Base-by-base conservation (phyloP, 2,329 filamentous ascomycete species). In the Aspergillus pseudoglaucus region DNA sequence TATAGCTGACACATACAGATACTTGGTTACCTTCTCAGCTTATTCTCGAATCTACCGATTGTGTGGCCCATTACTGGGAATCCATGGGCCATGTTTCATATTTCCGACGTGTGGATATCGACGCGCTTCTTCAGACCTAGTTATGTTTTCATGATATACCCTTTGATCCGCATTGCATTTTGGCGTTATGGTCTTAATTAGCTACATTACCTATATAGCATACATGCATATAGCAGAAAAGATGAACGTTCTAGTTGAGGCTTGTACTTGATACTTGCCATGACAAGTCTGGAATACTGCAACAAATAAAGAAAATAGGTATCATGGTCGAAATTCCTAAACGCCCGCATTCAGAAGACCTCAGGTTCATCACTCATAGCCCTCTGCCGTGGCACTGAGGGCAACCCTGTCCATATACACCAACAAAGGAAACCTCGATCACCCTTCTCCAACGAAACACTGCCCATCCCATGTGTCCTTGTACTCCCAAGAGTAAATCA, bases 11-110 rank as follows among this genome's bases (percentile, higher is more conserved):
- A 12, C 10, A 30, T 10, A 8, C 18, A 67, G 58, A 65, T 44
- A 47, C 60, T 49, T 95, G 82, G 57, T 86, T 90, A 44, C 75
- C 83, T 2, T 85, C 84, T 1, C 82, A 90, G 55, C 75, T 96
- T 18, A 82, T 95, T 43, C 75, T 96, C 32, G 77, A 94, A 35
- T 90, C 85, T 2, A 79, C 82, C n/a, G 75, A 95, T 61, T 76
- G 79, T 37, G 65, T 96, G 47, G 90, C 89, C 2, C 88, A 91
- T 62, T 85, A 89, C 62, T 96, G 90, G 90, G 73, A 87, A 44
- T 61, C 66, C n/a, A 67, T 73, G 59, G 68, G 67, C 2, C 71
- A 73, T 47, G 64, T 74, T 27, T 70, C 71, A 1, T 75, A 71
- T 49, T 73, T 68, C 54, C 64, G 68, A 38, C 65, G 72, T 18